Evolutionary conservation across 2,329 filamentous ascomycete genomes (phyloP).

Genomic region (Canariomyces notabilis): DNA sequence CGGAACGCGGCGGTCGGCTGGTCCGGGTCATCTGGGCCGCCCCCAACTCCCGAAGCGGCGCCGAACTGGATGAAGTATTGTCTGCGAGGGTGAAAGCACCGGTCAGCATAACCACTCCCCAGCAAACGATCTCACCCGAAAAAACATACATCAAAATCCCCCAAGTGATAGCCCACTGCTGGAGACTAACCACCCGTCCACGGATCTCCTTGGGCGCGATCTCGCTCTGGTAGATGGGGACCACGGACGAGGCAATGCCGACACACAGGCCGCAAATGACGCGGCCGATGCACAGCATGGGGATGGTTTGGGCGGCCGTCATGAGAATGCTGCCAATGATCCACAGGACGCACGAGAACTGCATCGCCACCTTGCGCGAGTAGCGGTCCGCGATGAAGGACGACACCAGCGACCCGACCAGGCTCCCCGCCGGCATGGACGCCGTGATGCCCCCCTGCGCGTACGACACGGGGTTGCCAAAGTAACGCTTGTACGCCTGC

Average conservation of each 20-base stretch:
- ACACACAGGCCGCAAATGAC: constrained; percentile 68
- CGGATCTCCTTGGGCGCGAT: constrained; percentile 54
- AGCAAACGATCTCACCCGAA: neutral
- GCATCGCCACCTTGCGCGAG: constrained; percentile 46
- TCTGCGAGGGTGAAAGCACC: too few relatives aligned
- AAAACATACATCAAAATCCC: constrained; percentile 52
- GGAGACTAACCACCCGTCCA: constrained; percentile 57
- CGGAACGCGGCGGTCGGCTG: constrained; percentile 52
- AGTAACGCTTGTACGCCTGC: constrained; percentile 66
- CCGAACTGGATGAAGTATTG: constrained; percentile 65
- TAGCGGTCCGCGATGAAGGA: constrained; percentile 47
- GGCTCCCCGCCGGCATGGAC: constrained; percentile 68
- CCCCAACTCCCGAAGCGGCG: constrained; percentile 46
- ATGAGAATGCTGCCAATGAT: constrained; percentile 50
- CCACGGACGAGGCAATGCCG: constrained; percentile 67
- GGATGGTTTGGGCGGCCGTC: constrained; percentile 58
- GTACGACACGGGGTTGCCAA: constrained; percentile 54
- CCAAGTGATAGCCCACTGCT: constrained; percentile 69
- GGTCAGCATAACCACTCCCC: neutral
- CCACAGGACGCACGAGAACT: constrained; percentile 48
- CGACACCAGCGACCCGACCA: constrained; percentile 51
- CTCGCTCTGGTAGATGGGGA: constrained; percentile 66
- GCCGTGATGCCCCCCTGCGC: constrained; percentile 67
- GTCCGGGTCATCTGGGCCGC: constrained; percentile 43
- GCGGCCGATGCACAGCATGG: constrained; percentile 67